These are phyloP conservation scores for Chalciporus sp. DNA, from an alignment of 1,284 basidiomycete genomes.

Conservation along the genomic window DNA sequence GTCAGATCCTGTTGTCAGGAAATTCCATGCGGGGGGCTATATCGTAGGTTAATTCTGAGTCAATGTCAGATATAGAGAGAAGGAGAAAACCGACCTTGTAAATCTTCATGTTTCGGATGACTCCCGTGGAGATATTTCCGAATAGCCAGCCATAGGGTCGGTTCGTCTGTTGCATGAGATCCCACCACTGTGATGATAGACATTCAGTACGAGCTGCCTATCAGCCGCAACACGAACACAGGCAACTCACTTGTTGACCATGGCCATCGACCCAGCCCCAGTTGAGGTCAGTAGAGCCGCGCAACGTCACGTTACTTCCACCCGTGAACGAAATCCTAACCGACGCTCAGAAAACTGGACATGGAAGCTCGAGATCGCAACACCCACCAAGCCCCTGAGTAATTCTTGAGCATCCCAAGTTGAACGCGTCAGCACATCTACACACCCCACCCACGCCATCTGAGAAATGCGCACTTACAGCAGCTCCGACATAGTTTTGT, in stretches of 20 bases:
- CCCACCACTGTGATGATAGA: too few relatives aligned
- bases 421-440: neutral
- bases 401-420: slow-evolving; percentile 42
- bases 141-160: slow-evolving; percentile 59
- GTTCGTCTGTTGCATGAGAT: slow-evolving; percentile 52
- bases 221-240: too few relatives aligned
- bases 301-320: slow-evolving; percentile 59
- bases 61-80: neutral
- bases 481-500: slow-evolving; percentile 35
- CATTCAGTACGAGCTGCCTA: too few relatives aligned
- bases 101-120: slow-evolving; percentile 59
- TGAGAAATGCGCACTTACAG: slow-evolving; percentile 2
- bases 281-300: slow-evolving; percentile 51
- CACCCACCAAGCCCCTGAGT: slow-evolving; percentile 42
- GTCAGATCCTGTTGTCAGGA: slow-evolving; percentile 50
- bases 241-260: too few relatives aligned
- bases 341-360: neutral
- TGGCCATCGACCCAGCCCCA: slow-evolving; percentile 67
- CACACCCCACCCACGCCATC: too few relatives aligned
- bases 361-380: too few relatives aligned
- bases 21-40: slow-evolving; percentile 62
- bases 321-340: slow-evolving; percentile 51
- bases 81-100: slow-evolving; percentile 48
- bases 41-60: neutral
- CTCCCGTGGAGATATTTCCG: slow-evolving; percentile 52